Conservation (phyloP, 805 yeast species). For the Candida taoyuanica region DNA sequence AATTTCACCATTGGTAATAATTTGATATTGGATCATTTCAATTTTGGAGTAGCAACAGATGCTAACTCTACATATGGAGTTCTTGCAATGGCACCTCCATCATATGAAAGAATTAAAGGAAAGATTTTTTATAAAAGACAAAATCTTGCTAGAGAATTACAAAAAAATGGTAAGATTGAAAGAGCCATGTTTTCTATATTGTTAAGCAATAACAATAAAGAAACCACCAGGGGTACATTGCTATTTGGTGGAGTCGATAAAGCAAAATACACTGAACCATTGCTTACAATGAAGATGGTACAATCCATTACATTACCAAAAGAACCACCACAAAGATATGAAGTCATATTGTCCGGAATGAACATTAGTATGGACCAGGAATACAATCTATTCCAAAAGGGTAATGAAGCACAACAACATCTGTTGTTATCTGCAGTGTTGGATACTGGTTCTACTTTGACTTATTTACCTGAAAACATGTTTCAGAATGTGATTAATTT, state of each 20-base stretch:
- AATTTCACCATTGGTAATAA: slow-evolving; percentile 14
- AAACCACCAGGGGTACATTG: slow-evolving; percentile 19
- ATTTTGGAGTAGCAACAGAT: slow-evolving; percentile 30
- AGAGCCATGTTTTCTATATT: slow-evolving; percentile 20
- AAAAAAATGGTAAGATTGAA: slow-evolving; percentile 4
- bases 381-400: too few species aligned
- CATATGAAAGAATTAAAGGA: slow-evolving; percentile 2
- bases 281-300: slow-evolving; percentile 32
- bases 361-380: slow-evolving; percentile 1
- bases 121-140: slow-evolving; percentile 5
- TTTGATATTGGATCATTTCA: slow-evolving; percentile 31
- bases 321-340: slow-evolving; percentile 11
- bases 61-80: slow-evolving; percentile 41
- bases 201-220: slow-evolving; percentile 8
- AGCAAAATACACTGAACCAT: slow-evolving; percentile 33
- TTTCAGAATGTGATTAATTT: slow-evolving; percentile 4
- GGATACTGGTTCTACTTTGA: slow-evolving; percentile 22
- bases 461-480: slow-evolving; percentile 18
- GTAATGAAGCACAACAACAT: too few species aligned
- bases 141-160: slow-evolving; percentile 13
- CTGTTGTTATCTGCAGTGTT: slow-evolving; percentile 14
- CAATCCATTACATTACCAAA: slow-evolving; percentile 1
- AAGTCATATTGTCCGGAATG: slow-evolving; percentile 15
- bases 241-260: slow-evolving; percentile 39
- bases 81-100: slow-evolving; percentile 28